Conservation (phyloP, 768 basidiomycete genomes). For the Pisolithus orientalis region DNA sequence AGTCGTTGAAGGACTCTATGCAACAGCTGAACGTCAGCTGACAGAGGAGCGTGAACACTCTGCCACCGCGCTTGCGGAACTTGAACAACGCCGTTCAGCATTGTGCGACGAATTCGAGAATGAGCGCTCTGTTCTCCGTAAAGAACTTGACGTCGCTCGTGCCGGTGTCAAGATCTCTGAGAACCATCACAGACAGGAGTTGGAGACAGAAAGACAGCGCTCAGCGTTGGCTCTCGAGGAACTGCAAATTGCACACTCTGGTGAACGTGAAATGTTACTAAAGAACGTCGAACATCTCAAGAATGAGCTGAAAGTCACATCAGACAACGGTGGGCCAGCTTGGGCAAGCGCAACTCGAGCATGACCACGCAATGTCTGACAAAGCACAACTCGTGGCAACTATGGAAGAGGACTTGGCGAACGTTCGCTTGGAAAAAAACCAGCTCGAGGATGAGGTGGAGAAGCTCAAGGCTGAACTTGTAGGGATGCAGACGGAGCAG, state of each 20-base stretch:
- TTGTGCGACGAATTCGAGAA: conserved; percentile 38
- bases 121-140: conserved; percentile 29
- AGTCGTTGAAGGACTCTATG: conserved; percentile 31
- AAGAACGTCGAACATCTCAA: conserved; percentile 44
- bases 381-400: conserved; percentile 41
- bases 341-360: conserved; percentile 29
- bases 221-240: conserved; percentile 16
- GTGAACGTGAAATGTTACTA: conserved; percentile 28
- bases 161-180: conserved; percentile 26
- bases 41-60: conserved; percentile 44
- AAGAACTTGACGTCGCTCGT: conserved; percentile 61
- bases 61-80: conserved; percentile 38
- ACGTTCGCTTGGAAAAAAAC: conserved; percentile 33
- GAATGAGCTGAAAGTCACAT: conserved; percentile 45
- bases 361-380: conserved; percentile 44
- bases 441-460: conserved; percentile 38
- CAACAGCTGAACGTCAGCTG: conserved; percentile 29
- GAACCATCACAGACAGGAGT: conserved; percentile 9
- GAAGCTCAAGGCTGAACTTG: conserved; percentile 52
- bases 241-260: conserved; percentile 11
- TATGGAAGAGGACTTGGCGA: conserved; percentile 46
- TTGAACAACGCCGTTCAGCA: conserved; percentile 42
- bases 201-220: conserved; percentile 24
- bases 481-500: conserved; percentile 51
- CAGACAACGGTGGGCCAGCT: conserved; percentile 42